A percentile compares a stretch with the other conserved stretches of the same genome.
Evolutionary conservation across 441 rosid genomes (phyloP).

Genomic region (Gossypium gossypioides): DNA sequence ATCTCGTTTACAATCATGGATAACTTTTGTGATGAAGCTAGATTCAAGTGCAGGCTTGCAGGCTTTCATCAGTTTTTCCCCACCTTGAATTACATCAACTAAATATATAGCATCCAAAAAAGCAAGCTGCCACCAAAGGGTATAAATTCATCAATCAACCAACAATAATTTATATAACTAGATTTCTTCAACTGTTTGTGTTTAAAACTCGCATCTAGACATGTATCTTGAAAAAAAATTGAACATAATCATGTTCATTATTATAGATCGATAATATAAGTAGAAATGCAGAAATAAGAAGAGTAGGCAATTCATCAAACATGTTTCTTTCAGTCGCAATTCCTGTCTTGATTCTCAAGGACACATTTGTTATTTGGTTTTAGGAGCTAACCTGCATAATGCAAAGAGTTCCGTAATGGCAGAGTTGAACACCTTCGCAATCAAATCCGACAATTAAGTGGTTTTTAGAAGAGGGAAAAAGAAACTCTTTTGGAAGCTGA

Average conservation of each 20-base stretch:
- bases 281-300: neutral
- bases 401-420: constrained; percentile 16
- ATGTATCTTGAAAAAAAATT: neutral
- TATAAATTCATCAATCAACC: neutral
- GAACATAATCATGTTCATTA: neutral
- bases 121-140: constrained; percentile 11
- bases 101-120: constrained; percentile 13
- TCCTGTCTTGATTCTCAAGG: neutral
- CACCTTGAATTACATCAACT: constrained; percentile 75
- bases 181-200: too few relatives aligned
- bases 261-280: neutral
- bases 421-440: constrained; percentile 17
- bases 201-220: too few relatives aligned
- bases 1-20: constrained; percentile 95
- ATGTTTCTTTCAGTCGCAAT: neutral
- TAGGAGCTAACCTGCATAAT: constrained; percentile 17
- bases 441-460: constrained; percentile 14
- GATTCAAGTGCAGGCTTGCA: constrained; percentile 96
- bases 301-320: neutral
- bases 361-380: neutral
- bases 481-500: constrained; percentile 16
- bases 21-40: constrained; percentile 69
- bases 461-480: constrained; percentile 9
- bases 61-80: constrained; percentile 56
- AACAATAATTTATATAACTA: neutral